phyloP scores from a whole-genome alignment of 2,329 filamentous ascomycete species.

The Fusarium sp. region DNA sequence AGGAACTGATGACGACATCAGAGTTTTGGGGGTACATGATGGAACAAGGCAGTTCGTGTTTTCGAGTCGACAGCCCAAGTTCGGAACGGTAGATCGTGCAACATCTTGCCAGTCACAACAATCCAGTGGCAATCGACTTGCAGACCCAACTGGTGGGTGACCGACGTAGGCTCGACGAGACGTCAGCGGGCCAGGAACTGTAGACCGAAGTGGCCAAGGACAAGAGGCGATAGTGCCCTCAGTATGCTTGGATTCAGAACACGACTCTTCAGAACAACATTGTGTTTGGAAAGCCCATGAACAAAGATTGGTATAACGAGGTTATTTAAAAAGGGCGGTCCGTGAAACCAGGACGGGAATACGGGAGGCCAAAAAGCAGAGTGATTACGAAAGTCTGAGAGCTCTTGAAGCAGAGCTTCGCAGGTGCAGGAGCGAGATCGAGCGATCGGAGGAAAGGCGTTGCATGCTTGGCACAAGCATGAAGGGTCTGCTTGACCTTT shows the following conservation, averaged over 20 bases:
- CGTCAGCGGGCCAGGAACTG: not conserved
- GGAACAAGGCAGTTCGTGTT: too few species aligned
- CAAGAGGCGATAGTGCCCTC: conserved; percentile 72
- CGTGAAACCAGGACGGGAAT: not conserved
- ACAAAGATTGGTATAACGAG: conserved; percentile 82
- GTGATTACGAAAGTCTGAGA: not conserved
- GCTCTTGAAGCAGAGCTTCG: not conserved
- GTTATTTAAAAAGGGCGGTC: conserved; percentile 71
- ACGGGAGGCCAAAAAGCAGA: not conserved
- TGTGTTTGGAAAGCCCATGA: conserved; percentile 83
- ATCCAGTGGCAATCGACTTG: not conserved
- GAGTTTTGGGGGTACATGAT: too few species aligned
- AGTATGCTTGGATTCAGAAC: conserved; percentile 99
- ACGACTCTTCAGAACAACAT: conserved; percentile 90
- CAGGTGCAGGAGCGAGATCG: not conserved
- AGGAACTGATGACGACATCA: too few species aligned
- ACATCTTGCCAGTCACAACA: not conserved
- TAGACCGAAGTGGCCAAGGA: too few species aligned
- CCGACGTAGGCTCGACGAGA: not conserved
- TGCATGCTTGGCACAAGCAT: not conserved
- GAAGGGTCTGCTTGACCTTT: not conserved
- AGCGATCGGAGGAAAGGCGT: not conserved
- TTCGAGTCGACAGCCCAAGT: too few species aligned
- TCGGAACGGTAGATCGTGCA: too few species aligned
- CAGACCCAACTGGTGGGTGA: not conserved